phyloP scores from a whole-genome alignment of 2,329 filamentous ascomycete species.

The Arthrobotrys sphaeroides region DNA sequence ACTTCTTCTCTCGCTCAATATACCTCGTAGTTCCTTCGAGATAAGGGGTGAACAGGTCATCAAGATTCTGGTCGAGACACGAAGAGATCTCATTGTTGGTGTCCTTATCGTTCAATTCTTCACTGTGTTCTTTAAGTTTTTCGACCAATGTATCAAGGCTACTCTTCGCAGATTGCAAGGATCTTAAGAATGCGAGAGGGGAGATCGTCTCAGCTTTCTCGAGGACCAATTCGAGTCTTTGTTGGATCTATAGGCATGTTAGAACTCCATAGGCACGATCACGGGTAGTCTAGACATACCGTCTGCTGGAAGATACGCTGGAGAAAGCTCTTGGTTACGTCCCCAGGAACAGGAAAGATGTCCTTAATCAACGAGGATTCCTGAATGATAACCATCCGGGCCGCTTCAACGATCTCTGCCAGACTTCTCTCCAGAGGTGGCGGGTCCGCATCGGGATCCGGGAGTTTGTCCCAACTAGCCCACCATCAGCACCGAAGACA shows the following conservation, averaged over 20 bases:
- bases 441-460: slow-evolving; percentile 91
- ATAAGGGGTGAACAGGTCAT: slow-evolving; percentile 79
- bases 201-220: slow-evolving; percentile 94
- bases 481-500: slow-evolving; percentile 60
- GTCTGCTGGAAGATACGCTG: slow-evolving; percentile 98
- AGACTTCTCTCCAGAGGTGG: slow-evolving; percentile 90
- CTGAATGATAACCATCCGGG: slow-evolving; percentile 93
- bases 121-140: slow-evolving; percentile 78
- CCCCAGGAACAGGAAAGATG: slow-evolving; percentile 95
- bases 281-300: neutral
- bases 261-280: neutral
- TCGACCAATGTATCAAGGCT: slow-evolving; percentile 90
- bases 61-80: slow-evolving; percentile 73
- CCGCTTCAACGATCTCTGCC: slow-evolving; percentile 91
- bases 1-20: slow-evolving; percentile 74
- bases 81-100: slow-evolving; percentile 63
- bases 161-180: slow-evolving; percentile 85
- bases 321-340: slow-evolving; percentile 89
- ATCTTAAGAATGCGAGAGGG: slow-evolving; percentile 87
- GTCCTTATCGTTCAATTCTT: slow-evolving; percentile 92
- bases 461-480: slow-evolving; percentile 86
- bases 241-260: slow-evolving; percentile 71
- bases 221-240: slow-evolving; percentile 91
- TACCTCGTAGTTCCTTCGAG: slow-evolving; percentile 73
- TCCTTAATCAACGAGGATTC: slow-evolving; percentile 96